Evolutionary conservation across 2,329 filamentous ascomycete species (phyloP), one percentile per base, ranked within the genome.

Genomic region (Talaromyces sp.): DNA sequence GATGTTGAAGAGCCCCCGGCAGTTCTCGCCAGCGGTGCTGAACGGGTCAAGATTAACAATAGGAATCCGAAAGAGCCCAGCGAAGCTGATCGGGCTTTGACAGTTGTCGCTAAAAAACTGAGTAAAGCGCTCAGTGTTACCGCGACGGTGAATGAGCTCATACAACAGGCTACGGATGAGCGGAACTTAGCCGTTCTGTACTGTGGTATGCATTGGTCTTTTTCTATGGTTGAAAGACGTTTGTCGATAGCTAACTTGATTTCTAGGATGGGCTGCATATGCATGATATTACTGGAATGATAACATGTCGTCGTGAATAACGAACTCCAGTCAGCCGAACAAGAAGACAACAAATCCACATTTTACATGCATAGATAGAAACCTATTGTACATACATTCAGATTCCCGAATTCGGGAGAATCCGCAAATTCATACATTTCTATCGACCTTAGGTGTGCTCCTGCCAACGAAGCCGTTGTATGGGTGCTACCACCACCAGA

Each of bases 81-180:
- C 76, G 96, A 99, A 77, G 96, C 95, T 1, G 93, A 96, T 66
- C 83, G 96, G 63, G 95, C 96, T 1, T 81, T 99, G 62, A 91
- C 92, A 63, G 90, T 98, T 23, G 95, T 99, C 62, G 87, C 91
- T 73, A 98, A 97, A 84, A 99, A 99, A 80, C 77, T 99, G 68
- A 91, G 89, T 66, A 96, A 96, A 82, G 93, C 91, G 2, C 77
- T 99, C 73, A 99, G 93, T 74, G 93, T 96, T 18, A 91, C 90
- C 61, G 96, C 95, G 2, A 97, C 92, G 14, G 95, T 99, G 60
- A 98, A 97, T 71, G 95, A 99, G 73, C 78, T 99, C 66, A 99
- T 99, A 67, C 95, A 97, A 73, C 90, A 96, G 78, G 93, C 95
- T 7, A 93, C 90, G 1, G 95, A 99, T 76, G 93, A 96, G 79